Evolutionary conservation across 1,139 yeast species (phyloP).

Genomic region (Suhomyces choctaworum): DNA sequence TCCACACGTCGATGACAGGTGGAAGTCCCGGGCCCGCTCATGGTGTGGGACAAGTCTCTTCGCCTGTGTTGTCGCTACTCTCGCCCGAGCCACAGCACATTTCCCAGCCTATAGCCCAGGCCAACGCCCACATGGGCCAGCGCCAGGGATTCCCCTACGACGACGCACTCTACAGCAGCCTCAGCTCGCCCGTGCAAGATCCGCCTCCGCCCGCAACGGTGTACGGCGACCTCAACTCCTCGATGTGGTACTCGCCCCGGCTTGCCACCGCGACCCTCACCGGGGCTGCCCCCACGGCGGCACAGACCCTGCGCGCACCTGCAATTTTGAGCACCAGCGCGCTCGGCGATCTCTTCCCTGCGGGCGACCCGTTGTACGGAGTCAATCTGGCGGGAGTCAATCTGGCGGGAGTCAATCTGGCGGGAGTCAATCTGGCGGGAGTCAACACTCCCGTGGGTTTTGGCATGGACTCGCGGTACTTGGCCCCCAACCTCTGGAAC

Average conservation of each 20-base stretch:
- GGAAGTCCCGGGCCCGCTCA: neutral
- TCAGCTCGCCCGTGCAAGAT: constrained; percentile 15
- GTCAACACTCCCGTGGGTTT: constrained; percentile 1
- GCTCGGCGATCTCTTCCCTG: constrained; percentile 10
- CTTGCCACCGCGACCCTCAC: constrained; percentile 15
- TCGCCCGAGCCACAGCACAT: neutral
- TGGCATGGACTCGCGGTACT: constrained; percentile 8
- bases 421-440: constrained; percentile 4
- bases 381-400: constrained; percentile 1
- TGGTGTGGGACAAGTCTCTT: neutral
- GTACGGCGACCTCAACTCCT: constrained; percentile 14
- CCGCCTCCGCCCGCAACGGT: constrained; percentile 8
- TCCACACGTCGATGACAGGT: too few species aligned
- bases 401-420: constrained; percentile 6
- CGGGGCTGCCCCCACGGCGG: constrained; percentile 4
- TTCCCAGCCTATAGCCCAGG: neutral
- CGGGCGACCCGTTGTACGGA: constrained; percentile 12
- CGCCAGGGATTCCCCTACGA: constrained; percentile 25
- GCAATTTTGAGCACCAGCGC: constrained; percentile 12
- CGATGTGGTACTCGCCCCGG: constrained; percentile 20
- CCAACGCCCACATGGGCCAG: neutral
- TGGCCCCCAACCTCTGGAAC: constrained; percentile 14
- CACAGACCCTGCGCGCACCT: constrained; percentile 5
- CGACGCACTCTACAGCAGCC: constrained; percentile 20
- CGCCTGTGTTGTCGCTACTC: neutral